Evolutionary conservation across 2,329 filamentous ascomycete genomes (phyloP).

Genomic region (Aspergillus texensis): DNA sequence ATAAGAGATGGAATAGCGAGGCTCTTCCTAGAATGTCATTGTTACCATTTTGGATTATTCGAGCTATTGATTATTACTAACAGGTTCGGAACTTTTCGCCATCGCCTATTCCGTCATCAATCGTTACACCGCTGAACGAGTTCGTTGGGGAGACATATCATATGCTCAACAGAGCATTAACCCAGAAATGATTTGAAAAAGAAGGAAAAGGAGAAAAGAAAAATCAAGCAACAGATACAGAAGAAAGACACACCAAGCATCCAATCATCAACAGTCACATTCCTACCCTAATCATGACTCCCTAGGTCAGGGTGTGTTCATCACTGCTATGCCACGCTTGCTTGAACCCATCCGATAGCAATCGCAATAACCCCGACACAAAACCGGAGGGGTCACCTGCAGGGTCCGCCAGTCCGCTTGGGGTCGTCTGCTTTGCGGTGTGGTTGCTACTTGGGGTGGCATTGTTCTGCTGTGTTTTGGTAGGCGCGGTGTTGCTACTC

Average conservation of each 20-base stretch:
- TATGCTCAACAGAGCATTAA: not conserved
- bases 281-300: no score
- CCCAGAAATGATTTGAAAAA: not conserved
- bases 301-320: conserved; percentile 26
- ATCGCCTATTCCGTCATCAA: not conserved
- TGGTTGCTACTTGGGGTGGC: not conserved
- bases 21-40: not conserved
- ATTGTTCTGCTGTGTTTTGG: conserved; percentile 1
- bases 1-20: not conserved
- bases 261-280: not conserved
- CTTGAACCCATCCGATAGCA: conserved; percentile 22
- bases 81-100: not conserved
- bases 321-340: conserved; percentile 32
- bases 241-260: not conserved
- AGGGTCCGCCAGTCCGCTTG: not conserved
- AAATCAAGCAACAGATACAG: not conserved
- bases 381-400: conserved; percentile 23
- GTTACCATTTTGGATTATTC: not conserved
- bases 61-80: not conserved
- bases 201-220: not conserved
- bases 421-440: not conserved
- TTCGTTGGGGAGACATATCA: not conserved
- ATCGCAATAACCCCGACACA: conserved; percentile 20
- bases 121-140: not conserved
- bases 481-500: conserved; percentile 7